Evolutionary conservation across 1,284 basidiomycete genomes (phyloP), one percentile per base, ranked within the genome.

Genomic region (Pyrrhoderma lamaoense): DNA sequence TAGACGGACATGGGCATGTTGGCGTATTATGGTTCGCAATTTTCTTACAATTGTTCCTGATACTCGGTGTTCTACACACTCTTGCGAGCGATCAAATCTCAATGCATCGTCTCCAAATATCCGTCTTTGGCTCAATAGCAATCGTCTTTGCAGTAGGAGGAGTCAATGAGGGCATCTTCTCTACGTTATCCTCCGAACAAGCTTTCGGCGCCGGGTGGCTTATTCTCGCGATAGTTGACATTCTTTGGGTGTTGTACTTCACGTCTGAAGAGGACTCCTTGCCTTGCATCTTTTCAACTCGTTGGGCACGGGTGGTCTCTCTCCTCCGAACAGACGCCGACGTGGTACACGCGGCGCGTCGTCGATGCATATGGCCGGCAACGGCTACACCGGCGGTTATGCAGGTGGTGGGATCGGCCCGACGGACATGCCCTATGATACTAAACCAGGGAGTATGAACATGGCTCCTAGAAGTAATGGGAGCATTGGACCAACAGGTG

Each of bases 161-260:
- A 50, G 83, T 86, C 57, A 76, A 91, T 66, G 59, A 70, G 57
- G 80, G 77, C 59, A 82, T 89, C 56, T 88, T 79, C 64, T 58
- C 71, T 4, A 59, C 64, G 35, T 51, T 54, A 13, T 70, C 78
- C n/a, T 68, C 89, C 3, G 68, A 77, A 51, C 79, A 87, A 57
- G 92, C 93, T 3, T 83, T 92, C 72, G 89, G 87, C 23, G 93
- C 90, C 3, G 95, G 95, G 57, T 98, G 91, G 89, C 80, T 99
- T 61, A 80, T 99, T 57, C 79, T 95, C 50, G 76, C 92, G 31
- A 80, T 98, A 56, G 89, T 93, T 56, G 70, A 96, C 75, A 88
- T 98, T 64, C 68, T 98, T 56, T 98, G 94, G 94, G 79, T 96
- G 18, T 78, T 98, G 56, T 97, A 91, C 74, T 92, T 99, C 66